Conservation (phyloP, 1,284 basidiomycete species). For the Chiua sp. region DNA sequence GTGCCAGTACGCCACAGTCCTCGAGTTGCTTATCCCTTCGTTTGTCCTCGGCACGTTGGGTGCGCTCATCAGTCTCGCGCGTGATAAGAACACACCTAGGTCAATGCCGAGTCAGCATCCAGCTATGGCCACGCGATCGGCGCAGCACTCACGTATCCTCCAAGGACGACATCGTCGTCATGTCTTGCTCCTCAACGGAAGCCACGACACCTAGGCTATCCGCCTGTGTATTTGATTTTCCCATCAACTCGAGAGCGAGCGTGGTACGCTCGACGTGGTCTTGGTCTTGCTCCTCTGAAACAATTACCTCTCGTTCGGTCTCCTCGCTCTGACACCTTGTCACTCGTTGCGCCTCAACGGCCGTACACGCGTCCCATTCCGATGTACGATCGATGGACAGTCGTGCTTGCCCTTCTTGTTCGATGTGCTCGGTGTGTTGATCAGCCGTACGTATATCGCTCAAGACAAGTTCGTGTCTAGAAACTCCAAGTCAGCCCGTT, state of each 20-base stretch:
- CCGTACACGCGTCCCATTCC: neutral
- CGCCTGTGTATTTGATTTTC: neutral
- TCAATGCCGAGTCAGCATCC: neutral
- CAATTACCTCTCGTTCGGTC: neutral
- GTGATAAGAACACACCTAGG: neutral
- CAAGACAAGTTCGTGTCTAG: constrained; percentile 3
- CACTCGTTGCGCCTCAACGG: neutral
- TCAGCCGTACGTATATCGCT: neutral
- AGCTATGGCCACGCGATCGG: neutral
- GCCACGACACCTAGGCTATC: neutral
- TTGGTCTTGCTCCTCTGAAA: neutral
- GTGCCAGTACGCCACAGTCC: neutral
- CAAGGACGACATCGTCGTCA: neutral
- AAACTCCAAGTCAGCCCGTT: neutral
- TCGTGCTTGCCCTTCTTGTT: neutral
- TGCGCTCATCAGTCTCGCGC: neutral
- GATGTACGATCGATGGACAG: neutral
- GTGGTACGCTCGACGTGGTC: neutral
- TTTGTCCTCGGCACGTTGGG: neutral
- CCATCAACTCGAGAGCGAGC: neutral
- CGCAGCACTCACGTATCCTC: constrained; percentile 4
- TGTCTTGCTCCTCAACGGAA: neutral
- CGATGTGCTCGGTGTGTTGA: neutral
- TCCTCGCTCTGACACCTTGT: neutral
- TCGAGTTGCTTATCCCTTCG: neutral